Percentiles rank a stretch among this genome's conserved stretches.
phyloP scores from a whole-genome alignment of 306 rosid genomes.

The Lathyrus oleraceus region DNA sequence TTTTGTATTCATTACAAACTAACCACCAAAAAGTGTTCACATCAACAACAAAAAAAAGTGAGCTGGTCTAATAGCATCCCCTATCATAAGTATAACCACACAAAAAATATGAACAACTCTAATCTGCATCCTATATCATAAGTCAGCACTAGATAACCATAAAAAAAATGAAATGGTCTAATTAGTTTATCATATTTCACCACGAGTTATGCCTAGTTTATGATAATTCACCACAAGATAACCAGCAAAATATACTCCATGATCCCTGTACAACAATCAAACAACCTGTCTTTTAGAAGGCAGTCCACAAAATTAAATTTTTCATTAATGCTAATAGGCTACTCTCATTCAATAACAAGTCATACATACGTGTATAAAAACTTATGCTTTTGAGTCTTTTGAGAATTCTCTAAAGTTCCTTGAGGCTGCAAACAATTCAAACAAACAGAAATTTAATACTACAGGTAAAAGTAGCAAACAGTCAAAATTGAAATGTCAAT shows the following conservation, averaged over 20 bases:
- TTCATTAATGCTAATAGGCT: conserved; percentile 8
- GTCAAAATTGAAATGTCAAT: not conserved
- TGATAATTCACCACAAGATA: conserved; percentile 14
- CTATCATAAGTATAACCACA: no score
- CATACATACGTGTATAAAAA: not conserved
- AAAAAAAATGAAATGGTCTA: not conserved
- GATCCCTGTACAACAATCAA: conserved; percentile 42
- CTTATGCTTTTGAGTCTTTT: not conserved
- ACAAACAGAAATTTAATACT: conserved; percentile 12
- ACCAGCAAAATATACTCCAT: not conserved
- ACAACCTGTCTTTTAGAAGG: conserved; percentile 38
- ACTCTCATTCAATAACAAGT: not conserved
- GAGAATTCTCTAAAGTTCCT: not conserved
- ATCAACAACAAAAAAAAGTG: not conserved
- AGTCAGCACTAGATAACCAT: conserved; percentile 6
- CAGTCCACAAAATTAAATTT: conserved; percentile 8
- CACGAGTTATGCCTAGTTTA: no score
- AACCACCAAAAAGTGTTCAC: conserved; percentile 1
- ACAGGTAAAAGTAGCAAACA: not conserved
- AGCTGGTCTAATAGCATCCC: no score
- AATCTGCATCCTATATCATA: conserved; percentile 20
- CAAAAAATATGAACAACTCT: conserved; percentile 11
- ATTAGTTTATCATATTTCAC: no score
- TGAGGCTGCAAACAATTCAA: conserved; percentile 19
- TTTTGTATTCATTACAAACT: not conserved